phyloP scores from a whole-genome alignment of 805 yeast species.

The Pichia deserticola region DNA sequence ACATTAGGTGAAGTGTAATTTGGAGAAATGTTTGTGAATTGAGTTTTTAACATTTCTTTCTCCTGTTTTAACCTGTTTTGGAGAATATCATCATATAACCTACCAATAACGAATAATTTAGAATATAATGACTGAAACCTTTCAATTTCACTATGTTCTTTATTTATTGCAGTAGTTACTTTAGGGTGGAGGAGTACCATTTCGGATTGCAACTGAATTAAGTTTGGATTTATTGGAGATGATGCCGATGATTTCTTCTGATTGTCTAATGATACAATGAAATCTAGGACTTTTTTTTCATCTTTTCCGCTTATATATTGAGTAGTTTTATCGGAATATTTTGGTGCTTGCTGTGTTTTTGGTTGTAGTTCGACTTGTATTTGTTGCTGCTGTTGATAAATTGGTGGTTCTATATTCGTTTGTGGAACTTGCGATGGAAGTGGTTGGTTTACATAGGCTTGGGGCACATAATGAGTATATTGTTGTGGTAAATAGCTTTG shows the following conservation, averaged over 20 bases:
- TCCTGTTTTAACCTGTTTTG: conserved; percentile 42
- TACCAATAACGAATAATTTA: conserved; percentile 66
- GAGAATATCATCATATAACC: conserved; percentile 68
- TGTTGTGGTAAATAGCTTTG: neutral
- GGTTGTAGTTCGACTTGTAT: neutral
- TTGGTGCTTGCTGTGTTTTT: neutral
- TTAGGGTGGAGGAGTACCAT: conserved; percentile 63
- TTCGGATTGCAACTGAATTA: conserved; percentile 52
- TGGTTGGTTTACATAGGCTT: neutral
- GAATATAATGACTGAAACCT: conserved; percentile 63
- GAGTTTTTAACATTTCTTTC: conserved; percentile 9
- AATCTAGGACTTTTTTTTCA: conserved; percentile 61
- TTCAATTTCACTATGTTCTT: conserved; percentile 56
- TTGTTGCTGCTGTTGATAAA: neutral
- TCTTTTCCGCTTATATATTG: conserved; percentile 29
- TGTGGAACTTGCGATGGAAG: neutral
- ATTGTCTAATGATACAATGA: conserved; percentile 57
- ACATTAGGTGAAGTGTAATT: neutral
- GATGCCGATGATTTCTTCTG: conserved; percentile 36
- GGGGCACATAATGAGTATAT: neutral
- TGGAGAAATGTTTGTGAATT: neutral
- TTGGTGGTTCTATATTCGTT: neutral
- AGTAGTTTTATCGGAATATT: too few species aligned
- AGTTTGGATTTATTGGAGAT: conserved; percentile 35
- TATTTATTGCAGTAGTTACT: conserved; percentile 50